Base-by-base conservation (phyloP, 2,329 filamentous ascomycete genomes). In the Xylaria sp. region DNA sequence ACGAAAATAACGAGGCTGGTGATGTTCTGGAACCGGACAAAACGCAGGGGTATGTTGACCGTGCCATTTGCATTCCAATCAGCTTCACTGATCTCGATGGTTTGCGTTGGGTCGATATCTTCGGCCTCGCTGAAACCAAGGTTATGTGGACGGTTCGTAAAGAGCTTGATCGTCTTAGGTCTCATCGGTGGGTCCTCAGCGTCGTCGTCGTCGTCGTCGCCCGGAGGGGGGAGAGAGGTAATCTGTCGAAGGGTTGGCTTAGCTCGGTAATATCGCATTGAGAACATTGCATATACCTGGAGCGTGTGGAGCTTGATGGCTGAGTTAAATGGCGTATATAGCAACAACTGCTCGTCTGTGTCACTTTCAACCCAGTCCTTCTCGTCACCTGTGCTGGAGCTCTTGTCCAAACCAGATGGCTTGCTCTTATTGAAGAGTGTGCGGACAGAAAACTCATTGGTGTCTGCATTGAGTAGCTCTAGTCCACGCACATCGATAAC, bases 1-100 rank as follows among this genome's bases (percentile, higher is more conserved):
- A 99, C 90, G 80, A 98, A 99, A 12, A 99, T 75, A 20, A 97
- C 91, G 75, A 99, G 79, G 70, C 91, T 96, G 68, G 90, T 92
- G 63, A 98, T 92, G 78, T 94, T 97, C 83, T 98, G 96, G 85
- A 98, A 99, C 83, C 98, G 98, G 82, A 99, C 96, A 78, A 95
- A 98, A 15, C 94, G 92, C 75, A 98, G 83, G 54, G 87, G 82
- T 63, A 95, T 83, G 75, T 86, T 92, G 15, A 89, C 91, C 9
- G 93, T 95, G 61, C 90, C 91, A 15, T 92, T 89, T 54, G 86
- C 84, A 80, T 94, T 92, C 95, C 96, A 99, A 77, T 97, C 93
- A 62, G 87, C 86, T 55, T 90, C 84, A 70, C 86, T 85, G 52
- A 99, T 86, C 75, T 91, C 91, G 68, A 98, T 89, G 62, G 86